These are phyloP conservation scores for Amylostereum chailletii DNA, from an alignment of 1,284 basidiomycete genomes.

Conservation along the genomic window DNA sequence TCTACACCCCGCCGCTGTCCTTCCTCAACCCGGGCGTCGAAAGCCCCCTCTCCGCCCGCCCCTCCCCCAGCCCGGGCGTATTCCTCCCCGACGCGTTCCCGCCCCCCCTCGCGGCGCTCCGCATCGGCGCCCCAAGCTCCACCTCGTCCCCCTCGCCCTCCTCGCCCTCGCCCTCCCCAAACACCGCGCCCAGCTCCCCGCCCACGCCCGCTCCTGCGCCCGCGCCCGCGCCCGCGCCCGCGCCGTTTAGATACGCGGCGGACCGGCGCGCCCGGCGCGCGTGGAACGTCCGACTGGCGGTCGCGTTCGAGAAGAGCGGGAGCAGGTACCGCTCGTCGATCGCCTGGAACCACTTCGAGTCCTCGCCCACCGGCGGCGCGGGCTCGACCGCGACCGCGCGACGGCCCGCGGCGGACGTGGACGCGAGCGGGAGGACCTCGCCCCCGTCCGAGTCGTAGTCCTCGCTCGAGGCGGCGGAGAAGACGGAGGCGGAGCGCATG, in stretches of 20 bases:
- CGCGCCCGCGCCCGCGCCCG: too few relatives aligned
- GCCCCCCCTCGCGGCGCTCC: slow-evolving; percentile 16
- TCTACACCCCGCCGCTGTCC: slow-evolving; percentile 25
- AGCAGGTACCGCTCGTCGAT: slow-evolving; percentile 92
- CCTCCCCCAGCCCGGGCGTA: slow-evolving; percentile 29
- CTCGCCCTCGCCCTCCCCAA: background rate
- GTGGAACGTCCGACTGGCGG: slow-evolving; percentile 82
- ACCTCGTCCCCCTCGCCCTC: background rate
- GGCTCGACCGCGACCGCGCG: slow-evolving; percentile 12
- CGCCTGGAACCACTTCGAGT: slow-evolving; percentile 92
- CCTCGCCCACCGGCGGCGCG: slow-evolving; percentile 30
- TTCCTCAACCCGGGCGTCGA: slow-evolving; percentile 43
- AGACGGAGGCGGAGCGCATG: slow-evolving; percentile 26
- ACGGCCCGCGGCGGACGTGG: slow-evolving; percentile 23
- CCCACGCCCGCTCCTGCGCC: too few relatives aligned
- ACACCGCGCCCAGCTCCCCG: background rate
- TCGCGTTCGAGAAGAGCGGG: slow-evolving; percentile 92
- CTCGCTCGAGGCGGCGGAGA: slow-evolving; percentile 58
- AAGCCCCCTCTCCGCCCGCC: slow-evolving; percentile 48
- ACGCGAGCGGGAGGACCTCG: slow-evolving; percentile 72
- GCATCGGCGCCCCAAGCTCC: background rate
- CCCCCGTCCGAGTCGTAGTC: slow-evolving; percentile 67
- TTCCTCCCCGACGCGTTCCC: slow-evolving; percentile 11
- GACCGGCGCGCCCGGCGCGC: slow-evolving; percentile 58
- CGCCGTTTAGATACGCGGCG: too few relatives aligned